These are phyloP conservation scores for Atkinsonella hypoxylon DNA, from an alignment of 2,329 filamentous ascomycete genomes.

Conservation along the genomic window DNA sequence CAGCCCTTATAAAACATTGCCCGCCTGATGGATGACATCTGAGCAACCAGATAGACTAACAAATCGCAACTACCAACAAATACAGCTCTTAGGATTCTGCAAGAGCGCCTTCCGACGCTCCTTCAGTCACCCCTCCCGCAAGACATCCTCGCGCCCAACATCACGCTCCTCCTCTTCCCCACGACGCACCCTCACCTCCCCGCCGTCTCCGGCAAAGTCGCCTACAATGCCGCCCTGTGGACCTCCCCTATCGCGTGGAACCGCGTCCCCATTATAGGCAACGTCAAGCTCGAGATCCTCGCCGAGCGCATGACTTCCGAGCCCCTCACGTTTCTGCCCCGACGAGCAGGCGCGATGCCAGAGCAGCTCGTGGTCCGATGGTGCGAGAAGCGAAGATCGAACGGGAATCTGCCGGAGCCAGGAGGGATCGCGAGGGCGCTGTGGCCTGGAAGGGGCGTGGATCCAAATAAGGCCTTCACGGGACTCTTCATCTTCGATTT, in stretches of 20 bases:
- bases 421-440: conserved; percentile 32
- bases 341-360: conserved; percentile 40
- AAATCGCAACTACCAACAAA: background rate
- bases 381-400: conserved; percentile 38
- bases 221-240: conserved; percentile 89
- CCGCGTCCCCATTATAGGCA: conserved; percentile 77
- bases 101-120: conserved; percentile 54
- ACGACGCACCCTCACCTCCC: conserved; percentile 80
- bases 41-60: background rate
- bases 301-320: conserved; percentile 75
- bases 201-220: conserved; percentile 78
- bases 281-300: conserved; percentile 76
- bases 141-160: conserved; percentile 64
- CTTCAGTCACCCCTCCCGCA: conserved; percentile 57
- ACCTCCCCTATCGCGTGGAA: conserved; percentile 96
- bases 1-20: too few species aligned
- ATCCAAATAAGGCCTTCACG: conserved; percentile 65
- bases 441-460: conserved; percentile 21
- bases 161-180: conserved; percentile 58
- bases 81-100: conserved; percentile 50
- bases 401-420: conserved; percentile 20
- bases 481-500: conserved; percentile 95
- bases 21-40: too few species aligned
- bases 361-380: conserved; percentile 89
- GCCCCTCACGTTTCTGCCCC: conserved; percentile 34